Evolutionary conservation across 1,139 yeast genomes (phyloP), one percentile per base, ranked within the genome.

Genomic region (Hyphopichia khmerensis): DNA sequence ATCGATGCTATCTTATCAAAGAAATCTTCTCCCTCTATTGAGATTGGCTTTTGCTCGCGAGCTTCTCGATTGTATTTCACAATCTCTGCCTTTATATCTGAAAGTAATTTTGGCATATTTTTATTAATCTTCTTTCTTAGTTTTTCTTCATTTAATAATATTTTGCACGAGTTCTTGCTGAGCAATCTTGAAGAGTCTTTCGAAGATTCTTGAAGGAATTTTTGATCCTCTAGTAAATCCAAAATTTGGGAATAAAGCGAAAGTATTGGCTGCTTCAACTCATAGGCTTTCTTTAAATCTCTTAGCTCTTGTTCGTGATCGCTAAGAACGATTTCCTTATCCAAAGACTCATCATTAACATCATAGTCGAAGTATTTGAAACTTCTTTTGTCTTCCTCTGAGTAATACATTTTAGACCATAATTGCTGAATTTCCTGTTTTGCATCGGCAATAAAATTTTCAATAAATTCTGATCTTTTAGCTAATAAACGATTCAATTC

Each of bases 171-270:
- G 49, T 89, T 84, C 53, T 87, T 80, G 47, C 87, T 79, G 40
- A 87, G 66, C 35, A 91, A 69, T 47, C 98, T 73, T 0, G 95
- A 82, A 0, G 96, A 83, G 57, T 93, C 95, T 52, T 82, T 84
- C 1, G 87, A 78, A 4, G 95, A 81, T 49, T 81, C 84, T 37
- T 75, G 82, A 33, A 93, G 70, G 40, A 79, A 79, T 4, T 62
- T 57, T 50, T 85, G 85, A 52, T 89, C 96, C 17, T 69, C 64
- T 31, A 81, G 63, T 15, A 91, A 62, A 7, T 72, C 76, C 38
- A 75, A 68, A 48, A 87, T 75, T 42, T 77, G 79, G 3, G 76
- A 71, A 35, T 85, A 79, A 13, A 77, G 60, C 8, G 69, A 64
- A 35, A 89, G 61, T 9, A 88, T 70, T 0, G 84, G 83, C 44